Evolutionary conservation across 208 protist species (phyloP).

Genomic region (Tritrichomonas musculus): DNA sequence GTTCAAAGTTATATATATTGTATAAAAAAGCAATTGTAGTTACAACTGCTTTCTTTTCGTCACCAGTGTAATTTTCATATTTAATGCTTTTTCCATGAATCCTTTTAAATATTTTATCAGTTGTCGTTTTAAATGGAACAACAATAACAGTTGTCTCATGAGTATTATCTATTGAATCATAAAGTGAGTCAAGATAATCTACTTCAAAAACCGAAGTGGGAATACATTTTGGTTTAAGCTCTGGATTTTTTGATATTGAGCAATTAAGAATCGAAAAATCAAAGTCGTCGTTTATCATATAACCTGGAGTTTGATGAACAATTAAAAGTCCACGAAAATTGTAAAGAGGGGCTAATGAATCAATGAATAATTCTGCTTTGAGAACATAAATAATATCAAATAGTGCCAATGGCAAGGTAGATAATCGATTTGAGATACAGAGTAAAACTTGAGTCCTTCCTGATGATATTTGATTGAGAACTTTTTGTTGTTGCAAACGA

Average conservation of each 20-base stretch:
- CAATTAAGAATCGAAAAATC: too few relatives aligned
- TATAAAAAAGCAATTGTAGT: background rate
- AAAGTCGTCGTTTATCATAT: too few relatives aligned
- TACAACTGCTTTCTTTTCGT: background rate
- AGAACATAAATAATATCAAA: background rate
- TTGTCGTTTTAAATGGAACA: background rate
- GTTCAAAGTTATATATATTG: background rate
- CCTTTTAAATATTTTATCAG: background rate
- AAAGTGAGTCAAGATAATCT: background rate
- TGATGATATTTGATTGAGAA: background rate
- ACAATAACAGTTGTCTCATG: background rate
- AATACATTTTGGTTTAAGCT: background rate
- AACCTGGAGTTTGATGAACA: background rate
- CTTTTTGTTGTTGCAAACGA: background rate
- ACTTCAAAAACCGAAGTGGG: background rate
- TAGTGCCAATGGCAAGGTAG: background rate
- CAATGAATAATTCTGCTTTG: background rate
- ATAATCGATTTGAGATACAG: background rate
- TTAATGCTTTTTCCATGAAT: too few relatives aligned
- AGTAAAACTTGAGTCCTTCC: background rate
- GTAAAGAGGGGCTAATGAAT: background rate
- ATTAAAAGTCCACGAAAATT: background rate
- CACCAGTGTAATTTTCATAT: background rate
- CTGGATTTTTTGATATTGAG: background rate
- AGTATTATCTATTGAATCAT: too few relatives aligned